Base-by-base conservation (phyloP, 1,284 basidiomycete species). In the Pseudozyma flocculosa region DNA sequence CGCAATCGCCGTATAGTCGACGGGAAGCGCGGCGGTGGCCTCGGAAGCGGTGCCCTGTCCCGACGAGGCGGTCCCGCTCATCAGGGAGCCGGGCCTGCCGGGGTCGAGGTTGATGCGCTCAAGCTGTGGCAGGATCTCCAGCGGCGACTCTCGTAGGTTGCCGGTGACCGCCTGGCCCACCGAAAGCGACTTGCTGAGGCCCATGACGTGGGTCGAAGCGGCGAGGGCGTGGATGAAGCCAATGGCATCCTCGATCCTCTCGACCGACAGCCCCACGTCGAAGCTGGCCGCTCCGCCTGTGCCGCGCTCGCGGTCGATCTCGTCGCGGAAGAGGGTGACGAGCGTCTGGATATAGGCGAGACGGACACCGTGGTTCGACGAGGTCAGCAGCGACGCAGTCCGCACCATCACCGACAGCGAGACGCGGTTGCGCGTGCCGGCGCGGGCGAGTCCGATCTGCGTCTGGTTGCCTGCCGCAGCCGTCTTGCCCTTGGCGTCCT, bases 1-100 rank as follows among this genome's bases (percentile, higher is more conserved):
- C n/a, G 87, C 79, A 36, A 92, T 84, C 61, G 87, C 85, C 2
- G 85, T 81, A 75, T 90, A 92, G 75, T 96, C 93, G 32, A 86
- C 85, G 14, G 87, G 81, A 4, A 82, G 82, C 61, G 60, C 54
- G 19, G 65, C 68, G 19, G 29, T 54, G 30, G 45, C 55, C 45
- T 45, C 68, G 38, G 73, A 76, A 18, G 60, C 73, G 18, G 53
- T 36, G 22, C 70, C 57, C 23, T 29, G 48, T 4, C 40, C 26
- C 10, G 52, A 45, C 26, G 39, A 43, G 17, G 45, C 45, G 8
- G 34, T 38, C 34, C 43, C 48, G 43, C 50, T 54, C 38, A 41
- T 43, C 38, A 61, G 58, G 42, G 57, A 60, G 22, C 39, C 51
- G 36, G 58, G 62, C 18, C 62, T 54, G 39, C 55, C 55, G 40